Conservation (phyloP, 768 basidiomycete species). For the Floccularia luteovirens region DNA sequence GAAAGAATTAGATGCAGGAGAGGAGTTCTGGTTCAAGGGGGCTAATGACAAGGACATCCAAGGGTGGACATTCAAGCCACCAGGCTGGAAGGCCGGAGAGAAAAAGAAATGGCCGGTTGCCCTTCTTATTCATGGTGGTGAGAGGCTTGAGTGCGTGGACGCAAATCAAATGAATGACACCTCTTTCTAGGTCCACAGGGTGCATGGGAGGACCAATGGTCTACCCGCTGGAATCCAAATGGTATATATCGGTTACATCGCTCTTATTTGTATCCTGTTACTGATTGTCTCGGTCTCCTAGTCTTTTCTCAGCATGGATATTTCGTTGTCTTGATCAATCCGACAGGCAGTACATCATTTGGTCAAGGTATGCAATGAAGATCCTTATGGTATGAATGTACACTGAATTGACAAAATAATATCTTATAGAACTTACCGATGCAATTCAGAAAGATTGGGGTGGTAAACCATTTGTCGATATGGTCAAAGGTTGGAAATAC, state of each 20-base stretch:
- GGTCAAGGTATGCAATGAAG: constrained; percentile 56
- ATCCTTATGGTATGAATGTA: background rate
- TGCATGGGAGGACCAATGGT: constrained; percentile 91
- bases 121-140: constrained; percentile 76
- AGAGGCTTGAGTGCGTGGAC: constrained; percentile 1
- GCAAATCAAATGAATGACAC: background rate
- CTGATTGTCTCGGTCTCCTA: constrained; percentile 13
- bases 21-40: constrained; percentile 89
- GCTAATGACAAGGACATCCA: constrained; percentile 71
- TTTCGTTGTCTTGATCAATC: constrained; percentile 82
- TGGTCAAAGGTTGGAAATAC: constrained; percentile 70
- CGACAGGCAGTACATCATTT: constrained; percentile 90
- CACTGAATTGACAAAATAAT: too few species aligned
- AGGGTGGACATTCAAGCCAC: constrained; percentile 79
- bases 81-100: constrained; percentile 60
- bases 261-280: too few species aligned
- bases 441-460: constrained; percentile 80
- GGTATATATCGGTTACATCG: constrained; percentile 25
- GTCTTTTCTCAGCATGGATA: constrained; percentile 88
- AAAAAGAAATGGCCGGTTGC: constrained; percentile 74
- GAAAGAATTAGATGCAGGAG: constrained; percentile 54
- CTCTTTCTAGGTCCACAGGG: constrained; percentile 51
- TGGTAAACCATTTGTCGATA: constrained; percentile 76
- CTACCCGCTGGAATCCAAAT: constrained; percentile 88
- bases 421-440: constrained; percentile 61